Base-by-base conservation (phyloP, 352 stramenopile species). In the Pythium dissotocum region DNA sequence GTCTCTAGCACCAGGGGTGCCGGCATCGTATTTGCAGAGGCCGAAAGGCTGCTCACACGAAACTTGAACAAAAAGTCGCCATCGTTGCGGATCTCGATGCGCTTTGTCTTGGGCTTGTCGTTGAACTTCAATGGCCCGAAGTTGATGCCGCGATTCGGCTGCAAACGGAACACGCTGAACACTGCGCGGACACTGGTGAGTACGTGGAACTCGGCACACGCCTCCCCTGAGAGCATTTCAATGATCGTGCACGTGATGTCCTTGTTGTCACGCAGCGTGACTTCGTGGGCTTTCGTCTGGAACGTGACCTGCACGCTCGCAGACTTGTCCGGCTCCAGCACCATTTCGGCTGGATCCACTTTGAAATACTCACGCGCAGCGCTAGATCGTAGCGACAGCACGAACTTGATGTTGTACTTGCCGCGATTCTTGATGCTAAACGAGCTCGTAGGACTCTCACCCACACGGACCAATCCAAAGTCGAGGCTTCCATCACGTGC, bases 361-460 rank as follows among this genome's bases (percentile, higher is more conserved):
- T 71, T 78, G 57, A 98, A 96, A 4, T 90, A 76, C 28, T 95
- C 76, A 13, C 83, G 74, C 13, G 85, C 77, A 0, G 61, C 53
- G n/a, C 67, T 54, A 36, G 78, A 82, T 36, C 78, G 76, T 24
- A 97, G 79, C 4, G 63, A 69, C 48, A 98, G 66, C 30, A 86
- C 67, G 61, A 89, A 98, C 58, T 94, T 89, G 63, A 98, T 94
- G 56, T 90, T 83, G 77, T 98, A 98, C 71, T 98, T 98, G 8
- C 95, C 95, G 26, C 77, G 78, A 64, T 98, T 98, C 2, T 76
- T 75, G 46, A 98, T 88, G 16, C 71, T 90, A 67, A 98, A 97
- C 12, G 76, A 78, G 2, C 93, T 78, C 9, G 75, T 76, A 16
- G 81, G 76, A n/a, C 72, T 84, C 61, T 98, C 95, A 13, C 93